Evolutionary conservation across 2,329 filamentous ascomycete genomes (phyloP), one percentile per base, ranked within the genome.

Genomic region (Clarireedia paspali): DNA sequence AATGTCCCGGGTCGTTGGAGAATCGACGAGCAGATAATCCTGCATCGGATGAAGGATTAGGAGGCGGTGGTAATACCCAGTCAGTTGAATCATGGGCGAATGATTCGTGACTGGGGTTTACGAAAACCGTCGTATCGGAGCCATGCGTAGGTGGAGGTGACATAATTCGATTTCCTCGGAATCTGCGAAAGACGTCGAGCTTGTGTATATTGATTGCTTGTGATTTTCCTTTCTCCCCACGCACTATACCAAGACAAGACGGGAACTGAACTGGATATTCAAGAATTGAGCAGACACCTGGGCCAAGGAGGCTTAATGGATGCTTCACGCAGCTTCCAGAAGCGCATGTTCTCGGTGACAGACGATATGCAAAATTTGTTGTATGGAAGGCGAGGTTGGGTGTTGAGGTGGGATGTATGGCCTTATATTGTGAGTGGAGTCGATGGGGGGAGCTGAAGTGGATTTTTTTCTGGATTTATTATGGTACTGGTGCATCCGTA

Each of bases 31-130:
- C 60, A 6, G 62, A 47, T 6, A 69, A 61, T n/a, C 66, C 65
- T 36, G 54, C 50, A 55, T 70, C 67, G 15, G 59, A 60, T 15
- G 67, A 66, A 15, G 67, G 67, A 45, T 65, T 65, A 20, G 67
- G 67, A 36, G 62, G 64, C 23, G 67, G 66, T 46, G 67, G 67
- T 14, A 66, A 58, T 27, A 60, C 53, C 49, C 61, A 64, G 54
- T 66, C 63, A 64, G 56, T 66, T 66, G 20, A 58, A 50, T 67
- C 64, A 26, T 60, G 62, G 10, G 63, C 63, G 46, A 23, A 46
- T 24, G 42, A 26, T 23, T 66, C 64, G 52, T 67, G 65, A 64
- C 74, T 58, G 68, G 26, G 50, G 50, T 45, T 55, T 15, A 36
- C 23, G 38, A 42, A 50, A 12, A 46, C 38, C 46, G 27, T 45